Evolutionary conservation across 495 filamentous ascomycete genomes (phyloP).

Genomic region (Penicillium soppii): DNA sequence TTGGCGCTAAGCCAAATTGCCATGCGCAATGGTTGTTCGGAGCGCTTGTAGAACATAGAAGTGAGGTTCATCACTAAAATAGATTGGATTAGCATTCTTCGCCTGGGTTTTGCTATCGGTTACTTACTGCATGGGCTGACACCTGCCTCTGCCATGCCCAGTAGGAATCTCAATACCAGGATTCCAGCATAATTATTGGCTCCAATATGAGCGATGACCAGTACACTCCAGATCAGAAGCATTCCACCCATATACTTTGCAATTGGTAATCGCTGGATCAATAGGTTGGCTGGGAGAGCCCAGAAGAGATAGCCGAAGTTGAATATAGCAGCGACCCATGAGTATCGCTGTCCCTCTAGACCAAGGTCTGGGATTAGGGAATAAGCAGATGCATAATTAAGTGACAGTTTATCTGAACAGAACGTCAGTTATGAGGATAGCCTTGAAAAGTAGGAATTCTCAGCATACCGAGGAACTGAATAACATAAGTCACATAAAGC

Average conservation of each 20-base stretch:
- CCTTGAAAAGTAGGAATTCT: not conserved
- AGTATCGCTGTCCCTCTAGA: conserved; percentile 55
- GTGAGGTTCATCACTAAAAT: conserved; percentile 51
- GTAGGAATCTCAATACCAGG: conserved; percentile 56
- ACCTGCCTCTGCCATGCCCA: conserved; percentile 66
- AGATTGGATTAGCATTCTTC: not conserved
- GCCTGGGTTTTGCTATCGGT: not conserved
- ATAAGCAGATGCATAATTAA: conserved; percentile 45
- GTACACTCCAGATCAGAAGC: conserved; percentile 58
- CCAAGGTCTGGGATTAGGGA: conserved; percentile 36
- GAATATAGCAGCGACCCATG: conserved; percentile 52
- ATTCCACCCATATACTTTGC: conserved; percentile 59
- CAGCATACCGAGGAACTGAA: conserved; percentile 34
- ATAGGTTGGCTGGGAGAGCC: conserved; percentile 52
- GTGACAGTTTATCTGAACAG: conserved; percentile 29
- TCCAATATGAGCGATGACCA: conserved; percentile 56
- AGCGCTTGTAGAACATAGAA: conserved; percentile 68
- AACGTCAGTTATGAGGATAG: not conserved
- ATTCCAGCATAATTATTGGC: conserved; percentile 58
- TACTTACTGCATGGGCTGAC: conserved; percentile 47
- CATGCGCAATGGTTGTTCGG: conserved; percentile 62
- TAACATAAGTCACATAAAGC: conserved; percentile 39
- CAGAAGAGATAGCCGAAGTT: conserved; percentile 51
- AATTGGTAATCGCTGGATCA: conserved; percentile 56
- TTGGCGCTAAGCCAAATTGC: conserved; percentile 66